Evolutionary conservation across 2,329 filamentous ascomycete species (phyloP), one percentile per base, ranked within the genome.

Genomic region (Celoporthe dispersa): DNA sequence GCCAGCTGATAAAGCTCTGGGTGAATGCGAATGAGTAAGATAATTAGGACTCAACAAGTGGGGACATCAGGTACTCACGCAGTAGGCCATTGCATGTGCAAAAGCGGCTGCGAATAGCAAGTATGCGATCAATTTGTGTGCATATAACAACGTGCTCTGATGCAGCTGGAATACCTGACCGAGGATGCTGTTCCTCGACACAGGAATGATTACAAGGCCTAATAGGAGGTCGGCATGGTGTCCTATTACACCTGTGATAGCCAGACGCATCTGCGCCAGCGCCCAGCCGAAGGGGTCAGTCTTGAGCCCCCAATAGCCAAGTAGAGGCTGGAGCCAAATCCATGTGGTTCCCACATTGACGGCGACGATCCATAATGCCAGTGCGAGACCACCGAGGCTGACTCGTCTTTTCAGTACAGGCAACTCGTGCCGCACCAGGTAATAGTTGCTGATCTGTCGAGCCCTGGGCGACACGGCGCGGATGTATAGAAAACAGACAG

Each of bases 201-300:
- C 66, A 0, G 73, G 73, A 8, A 73, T 72, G 1, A 73, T 57
- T n/a, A 72, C 55, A 0, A 73, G 57, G 2, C 73, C 73, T 0
- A 73, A 62, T 1, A 73, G 55, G 3, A 73, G 68, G 39, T 73
- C 73, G 31, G 71, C 71, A 12, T 72, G 72, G 48, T 73, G 73
- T 1, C 71, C 71, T 1, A 71, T 69, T 1, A 73, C 55, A 1
- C 71, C 73, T 8, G 73, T 70, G 9, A 73, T 53, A 0, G 68
- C 55, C 12, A 73, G 69, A 6, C 35, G 63, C 2, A 73, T 7
- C 12, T 73, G 69, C 44, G 73, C 73, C 16, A 44, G 53, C 6
- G 60, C 48, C 73, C 73, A 73, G 11, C 39, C 44, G 3, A 72
- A 44, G 2, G 73, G 59, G 5, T 44, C 48, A 8, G 68, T 57